Conservation (phyloP, 2,329 filamentous ascomycete species). For the Phaeosphaeriaceae sp. region DNA sequence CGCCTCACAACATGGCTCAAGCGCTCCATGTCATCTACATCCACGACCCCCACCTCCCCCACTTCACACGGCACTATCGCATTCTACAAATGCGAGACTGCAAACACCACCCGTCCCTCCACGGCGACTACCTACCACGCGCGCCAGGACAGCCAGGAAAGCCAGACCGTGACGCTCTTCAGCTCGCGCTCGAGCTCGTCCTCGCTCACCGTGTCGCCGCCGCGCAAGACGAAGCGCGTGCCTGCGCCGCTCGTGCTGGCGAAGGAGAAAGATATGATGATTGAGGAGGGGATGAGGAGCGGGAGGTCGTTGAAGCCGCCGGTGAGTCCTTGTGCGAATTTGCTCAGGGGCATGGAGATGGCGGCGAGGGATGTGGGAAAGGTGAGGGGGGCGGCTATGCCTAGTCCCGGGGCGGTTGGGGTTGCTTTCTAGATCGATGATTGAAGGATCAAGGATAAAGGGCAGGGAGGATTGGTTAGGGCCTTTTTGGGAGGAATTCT, state of each 20-base stretch:
- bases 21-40: constrained; percentile 34
- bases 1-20: constrained; percentile 46
- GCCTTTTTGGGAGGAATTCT: background rate
- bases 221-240: constrained; percentile 32
- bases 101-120: constrained; percentile 23
- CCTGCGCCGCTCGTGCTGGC: constrained; percentile 35
- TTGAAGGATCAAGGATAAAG: no score
- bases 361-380: constrained; percentile 24
- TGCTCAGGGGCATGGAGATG: constrained; percentile 43
- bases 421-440: constrained; percentile 41
- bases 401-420: constrained; percentile 35
- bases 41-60: constrained; percentile 20
- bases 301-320: constrained; percentile 34
- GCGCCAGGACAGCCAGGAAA: constrained; percentile 39
- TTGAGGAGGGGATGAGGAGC: constrained; percentile 25
- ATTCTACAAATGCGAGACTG: constrained; percentile 40
- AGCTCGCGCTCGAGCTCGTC: constrained; percentile 10
- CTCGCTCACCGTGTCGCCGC: constrained; percentile 4
- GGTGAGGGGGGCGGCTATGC: constrained; percentile 14
- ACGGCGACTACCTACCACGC: constrained; percentile 31
- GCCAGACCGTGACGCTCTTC: constrained; percentile 39
- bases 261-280: constrained; percentile 32
- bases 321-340: constrained; percentile 30
- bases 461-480: background rate
- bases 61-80: constrained; percentile 21